Conservation (phyloP, 768 basidiomycete species). For the Tulasnella sp. region DNA sequence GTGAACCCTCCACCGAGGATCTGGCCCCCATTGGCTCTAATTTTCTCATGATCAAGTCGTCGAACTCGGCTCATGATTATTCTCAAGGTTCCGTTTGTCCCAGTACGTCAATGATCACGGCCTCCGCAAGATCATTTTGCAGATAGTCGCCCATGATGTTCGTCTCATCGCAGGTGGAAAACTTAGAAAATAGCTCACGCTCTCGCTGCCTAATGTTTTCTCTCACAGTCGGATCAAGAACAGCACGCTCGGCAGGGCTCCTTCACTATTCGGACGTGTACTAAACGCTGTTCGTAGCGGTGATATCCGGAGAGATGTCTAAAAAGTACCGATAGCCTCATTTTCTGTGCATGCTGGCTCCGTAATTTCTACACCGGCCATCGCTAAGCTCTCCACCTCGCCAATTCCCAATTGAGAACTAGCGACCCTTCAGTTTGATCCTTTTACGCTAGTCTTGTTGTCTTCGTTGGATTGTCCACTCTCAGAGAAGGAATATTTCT, state of each 20-base stretch:
- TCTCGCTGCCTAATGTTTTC: too few species aligned
- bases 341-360: background rate
- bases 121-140: too few species aligned
- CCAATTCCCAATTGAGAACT: background rate
- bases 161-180: too few species aligned
- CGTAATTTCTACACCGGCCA: background rate
- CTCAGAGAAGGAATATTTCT: too few species aligned
- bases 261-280: background rate
- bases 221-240: too few species aligned
- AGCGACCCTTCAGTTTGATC: too few species aligned
- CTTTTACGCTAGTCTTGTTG: too few species aligned
- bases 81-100: background rate
- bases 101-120: background rate
- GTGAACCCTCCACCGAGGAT: conserved; percentile 42
- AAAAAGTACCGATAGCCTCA: background rate
- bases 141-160: too few species aligned
- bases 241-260: too few species aligned
- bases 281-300: background rate
- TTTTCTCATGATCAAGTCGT: conserved; percentile 66
- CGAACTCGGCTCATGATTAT: conserved; percentile 4
- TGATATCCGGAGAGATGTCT: background rate
- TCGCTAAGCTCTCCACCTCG: background rate
- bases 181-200: too few species aligned
- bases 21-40: conserved; percentile 60
- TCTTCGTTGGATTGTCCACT: too few species aligned